A percentile compares a stretch with the other conserved stretches of the same genome.
phyloP scores from a whole-genome alignment of 257 asterid genomes.

The Echium plantagineum region DNA sequence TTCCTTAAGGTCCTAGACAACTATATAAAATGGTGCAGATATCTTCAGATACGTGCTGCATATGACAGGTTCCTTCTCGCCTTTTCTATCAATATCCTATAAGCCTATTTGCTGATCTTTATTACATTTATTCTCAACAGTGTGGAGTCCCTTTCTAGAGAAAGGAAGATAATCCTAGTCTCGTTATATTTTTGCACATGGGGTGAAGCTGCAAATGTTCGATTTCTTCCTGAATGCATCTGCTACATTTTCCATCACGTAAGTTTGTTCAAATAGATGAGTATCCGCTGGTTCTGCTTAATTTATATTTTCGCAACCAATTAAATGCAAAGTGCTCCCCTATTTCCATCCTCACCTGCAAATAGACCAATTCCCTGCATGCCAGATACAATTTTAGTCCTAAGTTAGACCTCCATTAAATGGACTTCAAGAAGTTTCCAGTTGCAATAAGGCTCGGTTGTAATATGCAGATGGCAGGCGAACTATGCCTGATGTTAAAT shows the following conservation, averaged over 20 bases:
- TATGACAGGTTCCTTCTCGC: slow-evolving; percentile 65
- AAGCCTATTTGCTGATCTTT: slow-evolving; percentile 15
- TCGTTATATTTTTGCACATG: slow-evolving; percentile 83
- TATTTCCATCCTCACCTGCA: too few relatives aligned
- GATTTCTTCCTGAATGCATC: slow-evolving; percentile 96
- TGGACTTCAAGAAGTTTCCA: neutral
- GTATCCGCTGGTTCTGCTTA: neutral
- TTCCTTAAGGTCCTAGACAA: slow-evolving; percentile 91
- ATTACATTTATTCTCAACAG: slow-evolving; percentile 23
- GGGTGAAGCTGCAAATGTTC: slow-evolving; percentile 99
- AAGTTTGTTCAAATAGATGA: slow-evolving; percentile 21
- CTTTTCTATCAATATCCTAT: neutral
- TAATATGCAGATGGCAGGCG: slow-evolving; percentile 80
- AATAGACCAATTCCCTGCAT: too few relatives aligned
- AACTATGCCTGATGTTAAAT: slow-evolving; percentile 68
- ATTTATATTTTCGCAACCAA: too few relatives aligned
- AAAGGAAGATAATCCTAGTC: slow-evolving; percentile 72
- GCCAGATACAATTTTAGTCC: neutral
- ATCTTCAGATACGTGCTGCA: slow-evolving; percentile 61
- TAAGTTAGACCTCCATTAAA: neutral
- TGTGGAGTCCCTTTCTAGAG: slow-evolving; percentile 82
- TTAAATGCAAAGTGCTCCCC: too few relatives aligned
- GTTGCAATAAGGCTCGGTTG: slow-evolving; percentile 4
- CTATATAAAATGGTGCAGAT: slow-evolving; percentile 95
- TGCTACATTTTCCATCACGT: slow-evolving; percentile 93